phyloP scores from a whole-genome alignment of 2,329 filamentous ascomycete species.

The Stemphylium lycopersici region DNA sequence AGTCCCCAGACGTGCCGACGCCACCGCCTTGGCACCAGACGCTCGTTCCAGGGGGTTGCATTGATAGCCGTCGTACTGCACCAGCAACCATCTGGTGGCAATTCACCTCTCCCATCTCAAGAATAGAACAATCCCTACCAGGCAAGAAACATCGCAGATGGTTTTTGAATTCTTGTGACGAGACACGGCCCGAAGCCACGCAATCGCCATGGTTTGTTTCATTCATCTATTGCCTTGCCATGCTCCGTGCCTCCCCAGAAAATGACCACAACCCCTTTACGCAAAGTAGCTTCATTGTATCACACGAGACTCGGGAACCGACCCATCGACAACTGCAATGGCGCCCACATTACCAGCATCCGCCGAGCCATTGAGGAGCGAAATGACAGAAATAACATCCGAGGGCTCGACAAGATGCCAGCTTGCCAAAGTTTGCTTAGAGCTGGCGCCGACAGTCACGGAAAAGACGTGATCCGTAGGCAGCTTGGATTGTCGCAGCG shows the following conservation, averaged over 20 bases:
- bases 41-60: constrained; percentile 23
- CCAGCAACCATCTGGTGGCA: constrained; percentile 1
- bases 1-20: constrained; percentile 11
- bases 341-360: constrained; percentile 51
- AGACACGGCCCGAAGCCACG: constrained; percentile 3
- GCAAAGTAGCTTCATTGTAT: constrained; percentile 1
- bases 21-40: constrained; percentile 15
- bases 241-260: constrained; percentile 27
- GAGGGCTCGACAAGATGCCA: constrained; percentile 89
- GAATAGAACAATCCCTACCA: neutral
- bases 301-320: constrained; percentile 42
- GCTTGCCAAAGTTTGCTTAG: constrained; percentile 86
- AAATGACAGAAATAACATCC: constrained; percentile 77
- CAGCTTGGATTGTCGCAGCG: constrained; percentile 66
- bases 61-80: constrained; percentile 10
- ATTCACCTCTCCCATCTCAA: constrained; percentile 1
- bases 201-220: constrained; percentile 3
- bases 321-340: constrained; percentile 49
- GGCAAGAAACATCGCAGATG: neutral
- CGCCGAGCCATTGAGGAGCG: constrained; percentile 59
- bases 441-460: constrained; percentile 88
- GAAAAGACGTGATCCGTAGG: constrained; percentile 77
- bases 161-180: neutral
- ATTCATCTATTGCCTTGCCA: constrained; percentile 10
- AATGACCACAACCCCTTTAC: constrained; percentile 20